Evolutionary conservation across 1,284 basidiomycete species (phyloP), one percentile per base, ranked within the genome.

Genomic region (Rhodotorula sp.): DNA sequence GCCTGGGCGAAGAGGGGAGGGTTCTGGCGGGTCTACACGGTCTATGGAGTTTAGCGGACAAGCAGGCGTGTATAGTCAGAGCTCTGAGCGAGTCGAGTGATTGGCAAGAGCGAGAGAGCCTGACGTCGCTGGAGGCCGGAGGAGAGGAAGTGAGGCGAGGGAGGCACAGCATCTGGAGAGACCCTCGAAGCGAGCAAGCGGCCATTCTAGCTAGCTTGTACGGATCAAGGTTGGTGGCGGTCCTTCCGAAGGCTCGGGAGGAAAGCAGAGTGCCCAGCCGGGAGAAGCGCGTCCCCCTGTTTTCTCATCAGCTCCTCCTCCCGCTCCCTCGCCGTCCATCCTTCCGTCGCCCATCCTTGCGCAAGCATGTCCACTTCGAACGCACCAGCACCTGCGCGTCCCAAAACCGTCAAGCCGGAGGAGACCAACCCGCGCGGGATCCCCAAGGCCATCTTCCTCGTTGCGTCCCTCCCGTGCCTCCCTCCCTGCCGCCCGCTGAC

Each of bases 381-480:
- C 17, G 27, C 46, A 46, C 58, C 53, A n/a, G 27, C 63, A 71
- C 32, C 46, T n/a, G 19, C 46, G 29, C 51, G 34, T 10, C 51
- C 63, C 72, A 86, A 88, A 79, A 61, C 60, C 1, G 60, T 61
- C 60, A 50, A 34, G 21, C 53, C 53, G 29, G 53, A 53, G 22
- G 53, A 63, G 39, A 88, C 88, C 79, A 97, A 96, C 79, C 88
- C 93, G 1, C 85, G 94, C 65, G 95, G 95, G 2, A 98, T 99
- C 70, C 95, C 95, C 22, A 89, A 90, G 81, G 95, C 96, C 8
- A 92, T 93, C 0, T 99, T 99, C 80, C 91, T 98, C 70, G 95
- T 97, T 79, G 79, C 91, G n/a, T 19, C 29, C 13, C 87, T 7
- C 17, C 29, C 37, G 48, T 22, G 25, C 21, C 46, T 13, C 21